Evolutionary conservation across 345 rosid genomes (phyloP), one percentile per base, ranked within the genome.

Genomic region (Brassica nigra): DNA sequence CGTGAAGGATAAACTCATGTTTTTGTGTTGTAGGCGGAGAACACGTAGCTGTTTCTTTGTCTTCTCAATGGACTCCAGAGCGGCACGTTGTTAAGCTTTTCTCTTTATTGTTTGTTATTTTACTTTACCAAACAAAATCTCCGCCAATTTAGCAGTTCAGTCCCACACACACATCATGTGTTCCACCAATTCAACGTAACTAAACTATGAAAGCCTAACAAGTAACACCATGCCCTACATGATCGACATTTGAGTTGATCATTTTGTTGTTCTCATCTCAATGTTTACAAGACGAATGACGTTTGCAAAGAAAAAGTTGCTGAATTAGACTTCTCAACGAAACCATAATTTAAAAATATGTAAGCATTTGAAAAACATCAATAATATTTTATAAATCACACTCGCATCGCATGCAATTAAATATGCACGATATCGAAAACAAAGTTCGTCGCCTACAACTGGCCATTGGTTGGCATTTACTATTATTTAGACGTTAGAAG

Each of bases 391-490:
- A 62, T 62, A 30, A 62, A 71, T 37, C 33, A 71, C 42, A 63
- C 15, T 71, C 44, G 66, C 81, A 71, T 70, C 67, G 67, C 67
- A 63, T 63, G 76, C 81, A 77, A 70, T 77, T 77, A 70, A 77
- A 70, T 70, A 77, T 55, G 73, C 34, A 55, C 47, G 36, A 39
- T 27, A 59, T 37, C 12, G 16, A 68, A 37, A 66, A 68, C 27
- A 68, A 67, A 31, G 63, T 42, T 76, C 68, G 71, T 65, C 71
- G 70, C 52, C 59, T 74, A 73, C 82, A 73, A 68, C 78, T 79
- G 82, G 75, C 82, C 14, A 34, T 68, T 73, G 78, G 78, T 73
- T 73, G 82, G 78, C 74, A 73, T 73, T 67, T 73, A 73, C 78
- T 61, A 58, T 68, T 68, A 44, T 47, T 66, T 33, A 23, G 4